Conservation (phyloP, 441 rosid genomes). For the Pelargonium citronellum region DNA sequence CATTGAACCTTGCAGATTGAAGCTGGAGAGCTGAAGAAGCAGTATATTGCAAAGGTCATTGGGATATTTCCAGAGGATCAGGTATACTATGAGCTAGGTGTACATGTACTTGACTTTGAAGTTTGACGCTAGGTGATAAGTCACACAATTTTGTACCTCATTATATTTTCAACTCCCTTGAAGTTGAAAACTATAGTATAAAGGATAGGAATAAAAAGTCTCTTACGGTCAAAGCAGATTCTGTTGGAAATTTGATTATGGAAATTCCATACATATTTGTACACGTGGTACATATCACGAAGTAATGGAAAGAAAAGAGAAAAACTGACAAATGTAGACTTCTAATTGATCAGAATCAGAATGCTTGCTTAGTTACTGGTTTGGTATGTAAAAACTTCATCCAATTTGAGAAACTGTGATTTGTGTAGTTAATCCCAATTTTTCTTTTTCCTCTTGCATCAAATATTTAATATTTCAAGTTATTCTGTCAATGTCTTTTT, state of each 20-base stretch:
- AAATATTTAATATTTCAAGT: neutral
- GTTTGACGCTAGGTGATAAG: neutral
- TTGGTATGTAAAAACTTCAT: no score
- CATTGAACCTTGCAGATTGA: slow-evolving; percentile 54
- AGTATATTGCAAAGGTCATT: slow-evolving; percentile 68
- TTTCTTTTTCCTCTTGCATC: no score
- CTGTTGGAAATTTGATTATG: neutral
- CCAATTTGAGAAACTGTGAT: no score
- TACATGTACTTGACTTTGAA: slow-evolving; percentile 8
- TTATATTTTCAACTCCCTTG: neutral
- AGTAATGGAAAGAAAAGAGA: neutral
- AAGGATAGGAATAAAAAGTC: neutral
- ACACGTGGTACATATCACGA: neutral
- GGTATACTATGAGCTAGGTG: slow-evolving; percentile 37
- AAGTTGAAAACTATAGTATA: neutral
- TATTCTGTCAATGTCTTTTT: neutral
- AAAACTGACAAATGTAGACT: neutral
- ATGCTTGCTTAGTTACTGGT: neutral
- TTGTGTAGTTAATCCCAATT: no score
- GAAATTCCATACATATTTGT: neutral
- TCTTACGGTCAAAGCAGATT: neutral
- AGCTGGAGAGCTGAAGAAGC: slow-evolving; percentile 69
- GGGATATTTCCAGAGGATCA: slow-evolving; percentile 77
- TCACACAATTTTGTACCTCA: neutral
- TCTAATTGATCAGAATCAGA: neutral